Percentiles rank a stretch among this genome's conserved stretches.
phyloP scores from a whole-genome alignment of 129 eudicot genomes.

The Artemisia tridentata region DNA sequence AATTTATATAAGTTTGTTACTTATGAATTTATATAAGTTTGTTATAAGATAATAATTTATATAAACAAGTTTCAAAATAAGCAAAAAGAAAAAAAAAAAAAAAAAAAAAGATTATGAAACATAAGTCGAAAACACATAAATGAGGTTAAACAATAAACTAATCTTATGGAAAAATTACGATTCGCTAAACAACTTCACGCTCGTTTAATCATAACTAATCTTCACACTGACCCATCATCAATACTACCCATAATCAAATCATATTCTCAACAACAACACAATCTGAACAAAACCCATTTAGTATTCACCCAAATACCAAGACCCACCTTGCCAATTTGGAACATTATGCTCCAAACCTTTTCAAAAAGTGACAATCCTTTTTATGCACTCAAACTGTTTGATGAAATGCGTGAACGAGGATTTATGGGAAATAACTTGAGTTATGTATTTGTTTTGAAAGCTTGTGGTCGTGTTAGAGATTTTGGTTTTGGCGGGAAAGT shows the following conservation, averaged over 20 bases:
- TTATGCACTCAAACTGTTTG: constrained; percentile 49
- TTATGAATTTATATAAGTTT: too few relatives aligned
- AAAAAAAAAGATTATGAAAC: too few relatives aligned
- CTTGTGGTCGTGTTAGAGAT: constrained; percentile 47
- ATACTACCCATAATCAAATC: constrained; percentile 48
- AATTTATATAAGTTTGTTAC: too few relatives aligned
- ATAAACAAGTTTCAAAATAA: too few relatives aligned
- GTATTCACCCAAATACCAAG: constrained; percentile 39
- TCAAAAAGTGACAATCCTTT: constrained; percentile 38
- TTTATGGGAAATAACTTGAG: constrained; percentile 45
- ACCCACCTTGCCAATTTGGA: constrained; percentile 59
- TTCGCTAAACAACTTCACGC: constrained; percentile 44
- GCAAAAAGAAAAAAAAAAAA: too few relatives aligned
- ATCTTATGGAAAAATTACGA: constrained; percentile 13
- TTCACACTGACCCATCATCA: constrained; percentile 44
- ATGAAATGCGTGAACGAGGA: constrained; percentile 53
- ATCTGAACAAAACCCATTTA: constrained; percentile 40
- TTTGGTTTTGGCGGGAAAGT: constrained; percentile 42
- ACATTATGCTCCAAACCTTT: constrained; percentile 43
- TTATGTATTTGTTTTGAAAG: constrained; percentile 45
- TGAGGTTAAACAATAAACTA: too few relatives aligned
- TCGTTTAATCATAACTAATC: constrained; percentile 40
- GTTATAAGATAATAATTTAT: too few relatives aligned
- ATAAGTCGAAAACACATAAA: too few relatives aligned
- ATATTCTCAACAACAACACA: constrained; percentile 40